Percentiles rank a stretch among this genome's conserved stretches.
phyloP scores from a whole-genome alignment of 1,284 basidiomycete genomes.

The Ceratobasidium theobromae region DNA sequence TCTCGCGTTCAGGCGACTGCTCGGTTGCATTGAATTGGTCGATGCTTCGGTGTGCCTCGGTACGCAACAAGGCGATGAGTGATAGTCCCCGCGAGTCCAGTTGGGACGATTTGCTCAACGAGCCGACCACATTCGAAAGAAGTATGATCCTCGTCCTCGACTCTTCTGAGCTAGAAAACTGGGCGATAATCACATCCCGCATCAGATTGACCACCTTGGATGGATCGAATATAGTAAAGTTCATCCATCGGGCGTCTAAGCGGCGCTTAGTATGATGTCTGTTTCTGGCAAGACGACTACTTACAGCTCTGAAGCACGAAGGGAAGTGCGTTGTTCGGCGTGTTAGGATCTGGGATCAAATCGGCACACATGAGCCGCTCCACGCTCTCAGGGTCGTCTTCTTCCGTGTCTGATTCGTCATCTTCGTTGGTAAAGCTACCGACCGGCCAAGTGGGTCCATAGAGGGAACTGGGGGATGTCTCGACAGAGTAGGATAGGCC shows the following conservation, averaged over 20 bases:
- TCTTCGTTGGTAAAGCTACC: neutral
- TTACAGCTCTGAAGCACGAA: neutral
- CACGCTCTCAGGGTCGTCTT: neutral
- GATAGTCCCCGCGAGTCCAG: neutral
- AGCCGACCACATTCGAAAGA: neutral
- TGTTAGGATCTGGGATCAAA: neutral
- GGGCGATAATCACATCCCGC: neutral
- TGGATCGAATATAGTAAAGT: neutral
- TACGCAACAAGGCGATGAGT: neutral
- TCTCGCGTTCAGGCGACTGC: neutral
- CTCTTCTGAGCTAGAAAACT: neutral
- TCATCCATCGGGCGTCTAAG: neutral
- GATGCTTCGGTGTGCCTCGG: neutral
- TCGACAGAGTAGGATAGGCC: too few species aligned
- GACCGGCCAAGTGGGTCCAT: constrained; percentile 30
- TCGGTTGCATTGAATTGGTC: neutral
- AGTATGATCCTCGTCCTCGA: neutral
- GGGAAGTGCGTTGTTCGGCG: neutral
- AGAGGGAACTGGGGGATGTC: too few species aligned
- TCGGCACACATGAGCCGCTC: neutral
- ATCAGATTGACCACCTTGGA: neutral
- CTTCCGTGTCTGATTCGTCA: neutral
- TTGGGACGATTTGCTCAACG: neutral
- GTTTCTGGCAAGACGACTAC: neutral
- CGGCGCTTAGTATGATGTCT: neutral